These are phyloP conservation scores for Colletotrichum sp. DNA, from an alignment of 2,329 filamentous ascomycete genomes.

Conservation along the genomic window DNA sequence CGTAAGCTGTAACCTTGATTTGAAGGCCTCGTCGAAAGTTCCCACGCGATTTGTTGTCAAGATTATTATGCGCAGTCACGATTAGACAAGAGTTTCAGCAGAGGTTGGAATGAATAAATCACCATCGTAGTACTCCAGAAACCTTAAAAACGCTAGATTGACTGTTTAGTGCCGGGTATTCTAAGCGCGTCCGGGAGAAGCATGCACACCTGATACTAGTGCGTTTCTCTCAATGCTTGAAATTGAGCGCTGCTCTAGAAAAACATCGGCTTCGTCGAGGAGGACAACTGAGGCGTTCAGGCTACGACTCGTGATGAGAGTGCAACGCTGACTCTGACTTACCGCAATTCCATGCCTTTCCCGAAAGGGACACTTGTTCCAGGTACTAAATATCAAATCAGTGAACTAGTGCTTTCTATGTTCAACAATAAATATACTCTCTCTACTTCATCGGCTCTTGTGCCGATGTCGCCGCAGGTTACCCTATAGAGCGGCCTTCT, in stretches of 20 bases:
- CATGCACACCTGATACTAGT: background rate
- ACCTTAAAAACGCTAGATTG: background rate
- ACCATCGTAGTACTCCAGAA: background rate
- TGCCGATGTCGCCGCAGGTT: constrained; percentile 42
- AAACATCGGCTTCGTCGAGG: background rate
- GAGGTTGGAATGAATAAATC: too few relatives aligned
- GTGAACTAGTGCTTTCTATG: too few relatives aligned
- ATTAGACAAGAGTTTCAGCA: background rate
- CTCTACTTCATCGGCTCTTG: constrained; percentile 31
- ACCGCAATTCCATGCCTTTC: constrained; percentile 37
- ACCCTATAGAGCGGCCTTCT: constrained; percentile 39
- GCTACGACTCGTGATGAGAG: background rate
- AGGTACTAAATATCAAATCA: constrained; percentile 25
- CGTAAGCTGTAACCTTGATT: constrained; percentile 39
- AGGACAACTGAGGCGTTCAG: constrained; percentile 21
- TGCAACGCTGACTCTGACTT: background rate
- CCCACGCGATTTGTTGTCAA: constrained; percentile 50
- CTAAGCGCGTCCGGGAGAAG: too few relatives aligned
- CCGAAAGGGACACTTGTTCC: constrained; percentile 31
- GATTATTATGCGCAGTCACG: constrained; percentile 46
- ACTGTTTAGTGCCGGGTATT: too few relatives aligned
- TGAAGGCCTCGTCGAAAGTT: constrained; percentile 44
- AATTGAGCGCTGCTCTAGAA: background rate
- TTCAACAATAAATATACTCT: too few relatives aligned
- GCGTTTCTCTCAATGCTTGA: background rate